Percentiles rank a stretch among this genome's conserved stretches.
These are phyloP conservation scores for Porcisia deanei DNA, from an alignment of 208 protist species.

Conservation along the genomic window DNA sequence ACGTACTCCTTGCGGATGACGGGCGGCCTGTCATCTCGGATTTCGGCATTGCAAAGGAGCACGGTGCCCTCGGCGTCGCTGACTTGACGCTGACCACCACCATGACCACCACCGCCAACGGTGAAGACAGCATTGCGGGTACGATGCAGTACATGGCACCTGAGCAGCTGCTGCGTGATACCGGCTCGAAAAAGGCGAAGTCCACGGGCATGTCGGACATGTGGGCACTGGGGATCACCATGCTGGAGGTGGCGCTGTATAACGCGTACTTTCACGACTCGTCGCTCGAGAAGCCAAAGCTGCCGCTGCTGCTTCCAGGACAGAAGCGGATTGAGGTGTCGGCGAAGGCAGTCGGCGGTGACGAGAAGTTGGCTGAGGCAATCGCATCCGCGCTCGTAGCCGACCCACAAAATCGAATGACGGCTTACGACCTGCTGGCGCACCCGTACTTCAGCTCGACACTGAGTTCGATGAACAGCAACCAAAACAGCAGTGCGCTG, in stretches of 20 bases:
- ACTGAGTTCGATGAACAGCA: slow-evolving; percentile 20
- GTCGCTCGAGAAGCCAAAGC: slow-evolving; percentile 25
- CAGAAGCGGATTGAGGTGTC: slow-evolving; percentile 39
- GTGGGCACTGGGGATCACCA: slow-evolving; percentile 61
- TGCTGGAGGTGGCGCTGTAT: slow-evolving; percentile 49
- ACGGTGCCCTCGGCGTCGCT: slow-evolving; percentile 32
- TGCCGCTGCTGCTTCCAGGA: slow-evolving; percentile 42
- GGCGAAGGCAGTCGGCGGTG: slow-evolving; percentile 47
- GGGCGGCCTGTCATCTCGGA: slow-evolving; percentile 73
- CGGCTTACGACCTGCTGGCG: slow-evolving; percentile 52
- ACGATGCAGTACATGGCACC: slow-evolving; percentile 69
- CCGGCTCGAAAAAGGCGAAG: slow-evolving; percentile 16
- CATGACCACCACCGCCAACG: slow-evolving; percentile 23
- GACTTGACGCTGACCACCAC: slow-evolving; percentile 52
- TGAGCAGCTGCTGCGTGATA: slow-evolving; percentile 43
- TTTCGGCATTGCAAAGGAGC: slow-evolving; percentile 78
- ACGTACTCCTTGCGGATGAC: slow-evolving; percentile 71
- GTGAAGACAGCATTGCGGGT: slow-evolving; percentile 18
- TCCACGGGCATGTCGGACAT: slow-evolving; percentile 54
- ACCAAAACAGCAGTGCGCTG: slow-evolving; percentile 31
- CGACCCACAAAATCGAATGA: slow-evolving; percentile 35
- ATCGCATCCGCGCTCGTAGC: slow-evolving; percentile 38
- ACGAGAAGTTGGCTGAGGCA: slow-evolving; percentile 61
- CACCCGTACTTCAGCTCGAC: slow-evolving; percentile 70
- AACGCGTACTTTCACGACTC: slow-evolving; percentile 57